A percentile compares a stretch with the other conserved stretches of the same genome.
phyloP scores from a whole-genome alignment of 805 yeast species.

The Kluyveromyces aestuarii region DNA sequence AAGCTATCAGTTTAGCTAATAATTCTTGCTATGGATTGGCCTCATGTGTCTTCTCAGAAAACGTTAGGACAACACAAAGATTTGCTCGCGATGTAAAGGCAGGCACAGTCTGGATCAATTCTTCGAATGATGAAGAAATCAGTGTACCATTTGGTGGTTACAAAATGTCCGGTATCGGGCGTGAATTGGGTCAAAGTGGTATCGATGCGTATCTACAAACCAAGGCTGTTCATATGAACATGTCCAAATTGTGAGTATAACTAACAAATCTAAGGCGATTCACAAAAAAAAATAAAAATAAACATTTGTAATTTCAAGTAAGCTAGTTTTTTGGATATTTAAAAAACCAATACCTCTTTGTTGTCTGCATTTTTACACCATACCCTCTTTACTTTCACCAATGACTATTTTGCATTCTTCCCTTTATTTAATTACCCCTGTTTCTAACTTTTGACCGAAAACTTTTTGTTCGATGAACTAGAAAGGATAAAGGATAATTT shows the following conservation, averaged over 20 bases:
- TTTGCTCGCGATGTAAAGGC: slow-evolving; percentile 55
- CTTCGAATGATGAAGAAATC: slow-evolving; percentile 54
- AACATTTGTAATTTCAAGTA: too few relatives aligned
- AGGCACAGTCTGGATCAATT: slow-evolving; percentile 64
- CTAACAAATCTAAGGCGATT: too few relatives aligned
- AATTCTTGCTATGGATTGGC: slow-evolving; percentile 35
- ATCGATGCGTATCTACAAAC: slow-evolving; percentile 60
- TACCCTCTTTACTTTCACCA: too few relatives aligned
- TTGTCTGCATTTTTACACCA: too few relatives aligned
- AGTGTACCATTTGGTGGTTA: slow-evolving; percentile 76
- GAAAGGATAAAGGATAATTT: too few relatives aligned
- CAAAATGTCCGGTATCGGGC: slow-evolving; percentile 71
- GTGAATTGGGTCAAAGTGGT: slow-evolving; percentile 73
- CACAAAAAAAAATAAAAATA: too few relatives aligned
- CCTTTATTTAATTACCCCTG: background rate
- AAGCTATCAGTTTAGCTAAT: slow-evolving; percentile 34
- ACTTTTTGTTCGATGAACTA: too few relatives aligned
- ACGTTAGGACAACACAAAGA: slow-evolving; percentile 52
- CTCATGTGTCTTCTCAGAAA: slow-evolving; percentile 53
- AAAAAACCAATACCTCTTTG: too few relatives aligned
- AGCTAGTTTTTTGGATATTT: too few relatives aligned
- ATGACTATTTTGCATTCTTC: too few relatives aligned
- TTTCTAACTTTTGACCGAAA: background rate
- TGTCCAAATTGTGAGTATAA: slow-evolving; percentile 5
- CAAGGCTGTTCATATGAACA: slow-evolving; percentile 57